A percentile compares a stretch with the other conserved stretches of the same genome.
phyloP scores from a whole-genome alignment of 2,329 filamentous ascomycete species.

The Colletotrichum abscissum region DNA sequence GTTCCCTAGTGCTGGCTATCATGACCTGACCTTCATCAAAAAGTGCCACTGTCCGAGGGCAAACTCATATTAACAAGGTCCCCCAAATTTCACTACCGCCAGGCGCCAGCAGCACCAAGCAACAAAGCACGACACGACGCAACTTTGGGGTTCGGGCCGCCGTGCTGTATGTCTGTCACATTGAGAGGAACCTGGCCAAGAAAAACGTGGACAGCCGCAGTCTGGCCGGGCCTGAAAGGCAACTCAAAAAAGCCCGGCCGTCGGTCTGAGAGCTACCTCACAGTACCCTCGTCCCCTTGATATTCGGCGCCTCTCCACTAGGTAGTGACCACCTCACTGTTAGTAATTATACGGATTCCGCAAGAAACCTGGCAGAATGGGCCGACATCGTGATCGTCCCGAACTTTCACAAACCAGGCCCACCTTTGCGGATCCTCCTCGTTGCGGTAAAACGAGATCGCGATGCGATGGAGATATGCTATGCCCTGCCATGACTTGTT shows the following conservation, averaged over 20 bases:
- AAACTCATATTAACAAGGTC: background rate
- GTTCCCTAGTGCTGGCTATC: background rate
- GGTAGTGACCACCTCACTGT: too few relatives aligned
- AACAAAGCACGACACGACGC: background rate
- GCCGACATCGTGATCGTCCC: slow-evolving; percentile 30
- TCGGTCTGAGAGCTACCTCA: background rate
- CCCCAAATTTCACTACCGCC: background rate
- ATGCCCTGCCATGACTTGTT: background rate
- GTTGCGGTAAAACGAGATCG: background rate
- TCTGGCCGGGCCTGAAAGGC: background rate
- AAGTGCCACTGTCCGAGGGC: background rate
- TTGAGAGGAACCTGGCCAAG: background rate
- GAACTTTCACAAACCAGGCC: slow-evolving; percentile 24
- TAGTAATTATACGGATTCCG: background rate
- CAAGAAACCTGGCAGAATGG: slow-evolving; percentile 11
- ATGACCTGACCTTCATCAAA: background rate
- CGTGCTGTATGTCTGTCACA: background rate
- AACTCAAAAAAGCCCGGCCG: background rate
- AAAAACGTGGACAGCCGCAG: background rate
- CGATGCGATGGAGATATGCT: background rate
- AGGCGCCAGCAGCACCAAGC: too few relatives aligned
- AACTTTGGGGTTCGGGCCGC: background rate
- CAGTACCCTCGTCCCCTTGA: background rate
- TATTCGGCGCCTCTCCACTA: too few relatives aligned
- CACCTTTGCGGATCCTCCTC: slow-evolving; percentile 7